Evolutionary conservation across 2,329 filamentous ascomycete species (phyloP), one percentile per base, ranked within the genome.

Genomic region (Fusarium sp.): DNA sequence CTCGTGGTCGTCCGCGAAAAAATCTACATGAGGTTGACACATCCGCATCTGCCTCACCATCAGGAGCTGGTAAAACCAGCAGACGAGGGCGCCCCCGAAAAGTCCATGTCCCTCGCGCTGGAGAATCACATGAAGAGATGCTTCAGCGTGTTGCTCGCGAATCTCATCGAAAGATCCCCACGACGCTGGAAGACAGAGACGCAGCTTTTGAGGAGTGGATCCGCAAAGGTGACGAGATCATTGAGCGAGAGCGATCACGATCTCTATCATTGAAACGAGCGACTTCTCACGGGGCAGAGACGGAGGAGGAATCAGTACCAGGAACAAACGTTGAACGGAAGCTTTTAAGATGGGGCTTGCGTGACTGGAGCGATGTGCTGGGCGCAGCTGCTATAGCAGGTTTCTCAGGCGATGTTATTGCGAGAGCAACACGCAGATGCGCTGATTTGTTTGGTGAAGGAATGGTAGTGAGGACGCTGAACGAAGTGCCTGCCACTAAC

Each of bases 321-420:
- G 73, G 75, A 36, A 72, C 65, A 38, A 78, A 75, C 26, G 51
- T 54, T 18, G 77, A 79, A 20, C 73, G 69, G n/a, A 81, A 75
- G 61, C 76, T 81, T 8, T 72, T 76, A 5, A 77, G 80, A 50
- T 86, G 81, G 79, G 85, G 81, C 20, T 83, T 90, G 18, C 88
- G 93, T 28, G 93, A 97, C 83, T 98, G 96, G 96, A 93, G 91
- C 74, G 94, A 97, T 74, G 89, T 98, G 4, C 83, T 98, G 35
- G 93, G 93, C 1, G 87, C 94, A 2, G 96, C 96, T 6, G 88
- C 93, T 0, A 83, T 97, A 56, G 89, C 89, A 5, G 94, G 93
- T 1, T 95, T 95, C 82, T 85, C 92, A 3, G 81, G 86, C 0
- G 81, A 84, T 2, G 92, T 91, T 2, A 82, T 98, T 18, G 88